Conservation (phyloP, 371 early-diverging fungal genomes). For the Saksenaea oblongispora region DNA sequence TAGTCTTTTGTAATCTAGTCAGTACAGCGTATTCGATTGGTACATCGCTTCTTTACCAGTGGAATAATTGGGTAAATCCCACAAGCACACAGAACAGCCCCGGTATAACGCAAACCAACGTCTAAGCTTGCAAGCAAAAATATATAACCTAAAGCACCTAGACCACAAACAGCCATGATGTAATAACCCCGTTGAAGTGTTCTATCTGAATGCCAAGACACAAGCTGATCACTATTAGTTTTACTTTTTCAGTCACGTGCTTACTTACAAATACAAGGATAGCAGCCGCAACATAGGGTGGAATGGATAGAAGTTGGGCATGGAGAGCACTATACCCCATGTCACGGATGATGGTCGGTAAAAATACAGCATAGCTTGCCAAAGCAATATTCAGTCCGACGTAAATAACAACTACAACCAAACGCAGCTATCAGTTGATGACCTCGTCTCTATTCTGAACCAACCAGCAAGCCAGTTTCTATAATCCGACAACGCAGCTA, state of each 20-base stretch:
- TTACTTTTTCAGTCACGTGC: no score
- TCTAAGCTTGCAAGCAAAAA: constrained; percentile 37
- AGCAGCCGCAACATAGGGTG: constrained; percentile 40
- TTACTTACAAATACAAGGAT: constrained; percentile 35
- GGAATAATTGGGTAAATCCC: constrained; percentile 59
- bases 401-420: constrained; percentile 39
- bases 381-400: constrained; percentile 40
- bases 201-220: constrained; percentile 41
- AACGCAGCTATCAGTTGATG: background rate
- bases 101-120: constrained; percentile 50
- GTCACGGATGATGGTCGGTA: constrained; percentile 42
- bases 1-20: constrained; percentile 21
- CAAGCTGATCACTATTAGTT: constrained; percentile 10
- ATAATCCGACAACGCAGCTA: constrained; percentile 36
- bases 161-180: constrained; percentile 23
- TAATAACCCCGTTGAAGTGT: constrained; percentile 40
- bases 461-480: constrained; percentile 42
- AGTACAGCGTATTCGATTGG: background rate
- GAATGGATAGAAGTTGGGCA: constrained; percentile 40
- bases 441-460: background rate
- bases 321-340: constrained; percentile 36
- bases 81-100: constrained; percentile 56
- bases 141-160: constrained; percentile 40
- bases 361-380: constrained; percentile 39
- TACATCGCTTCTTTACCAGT: constrained; percentile 12